These are phyloP conservation scores for Trichoderma semiorbis DNA, from an alignment of 2,329 filamentous ascomycete species.

Conservation along the genomic window DNA sequence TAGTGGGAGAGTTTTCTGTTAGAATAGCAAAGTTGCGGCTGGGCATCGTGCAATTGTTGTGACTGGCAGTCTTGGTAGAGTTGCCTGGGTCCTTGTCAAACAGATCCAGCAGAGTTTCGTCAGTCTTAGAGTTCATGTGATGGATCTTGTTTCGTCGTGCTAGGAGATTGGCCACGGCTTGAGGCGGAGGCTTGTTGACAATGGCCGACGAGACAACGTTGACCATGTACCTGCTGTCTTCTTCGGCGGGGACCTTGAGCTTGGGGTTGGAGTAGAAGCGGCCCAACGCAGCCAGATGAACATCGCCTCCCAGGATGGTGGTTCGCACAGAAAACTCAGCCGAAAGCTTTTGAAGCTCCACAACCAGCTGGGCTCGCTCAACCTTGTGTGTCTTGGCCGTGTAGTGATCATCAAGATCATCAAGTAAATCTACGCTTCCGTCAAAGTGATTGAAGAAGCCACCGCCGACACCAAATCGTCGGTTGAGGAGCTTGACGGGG, in stretches of 20 bases:
- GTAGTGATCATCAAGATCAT: slow-evolving; percentile 95
- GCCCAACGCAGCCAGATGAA: slow-evolving; percentile 86
- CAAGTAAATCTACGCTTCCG: slow-evolving; percentile 85
- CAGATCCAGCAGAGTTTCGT: slow-evolving; percentile 90
- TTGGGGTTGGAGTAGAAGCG: slow-evolving; percentile 92
- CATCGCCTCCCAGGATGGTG: slow-evolving; percentile 90
- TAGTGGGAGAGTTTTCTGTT: slow-evolving; percentile 74
- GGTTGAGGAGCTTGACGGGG: slow-evolving; percentile 84
- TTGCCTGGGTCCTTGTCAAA: slow-evolving; percentile 85
- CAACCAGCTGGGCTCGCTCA: slow-evolving; percentile 75
- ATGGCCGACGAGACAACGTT: slow-evolving; percentile 95
- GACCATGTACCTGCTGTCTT: slow-evolving; percentile 90
- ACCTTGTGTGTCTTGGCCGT: slow-evolving; percentile 88
- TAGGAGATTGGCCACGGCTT: slow-evolving; percentile 83
- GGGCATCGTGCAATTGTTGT: slow-evolving; percentile 85
- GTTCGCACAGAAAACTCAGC: slow-evolving; percentile 84
- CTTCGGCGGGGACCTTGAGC: slow-evolving; percentile 70
- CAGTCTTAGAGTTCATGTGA: slow-evolving; percentile 67
- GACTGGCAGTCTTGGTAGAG: slow-evolving; percentile 66
- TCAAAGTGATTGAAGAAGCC: slow-evolving; percentile 92
- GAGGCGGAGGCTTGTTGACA: slow-evolving; percentile 88
- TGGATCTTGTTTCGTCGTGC: slow-evolving; percentile 84
- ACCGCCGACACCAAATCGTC: slow-evolving; percentile 81
- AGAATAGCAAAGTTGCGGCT: slow-evolving; percentile 92
- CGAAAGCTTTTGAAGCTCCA: slow-evolving; percentile 78